These are phyloP conservation scores for Scutellaria barbata DNA, from an alignment of 257 asterid species.

Conservation along the genomic window DNA sequence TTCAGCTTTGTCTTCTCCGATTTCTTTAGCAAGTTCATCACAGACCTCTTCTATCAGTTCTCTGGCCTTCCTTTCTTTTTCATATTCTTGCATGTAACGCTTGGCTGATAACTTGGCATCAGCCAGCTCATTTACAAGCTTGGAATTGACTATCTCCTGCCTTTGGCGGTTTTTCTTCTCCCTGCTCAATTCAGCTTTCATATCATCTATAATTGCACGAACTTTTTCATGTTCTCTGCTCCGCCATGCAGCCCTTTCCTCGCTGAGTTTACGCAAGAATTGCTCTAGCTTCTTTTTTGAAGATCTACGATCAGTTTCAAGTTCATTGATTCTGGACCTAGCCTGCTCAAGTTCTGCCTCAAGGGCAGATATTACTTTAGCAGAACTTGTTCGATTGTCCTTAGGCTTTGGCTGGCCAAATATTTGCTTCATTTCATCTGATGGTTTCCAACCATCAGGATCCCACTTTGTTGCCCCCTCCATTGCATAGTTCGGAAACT, in stretches of 20 bases:
- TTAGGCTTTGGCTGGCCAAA: conserved; percentile 38
- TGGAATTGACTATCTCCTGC: conserved; percentile 61
- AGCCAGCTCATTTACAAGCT: conserved; percentile 59
- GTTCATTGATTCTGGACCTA: conserved; percentile 54
- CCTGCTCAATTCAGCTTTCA: conserved; percentile 52
- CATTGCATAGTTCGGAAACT: conserved; percentile 51
- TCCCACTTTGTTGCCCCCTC: conserved; percentile 80
- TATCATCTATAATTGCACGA: conserved; percentile 61
- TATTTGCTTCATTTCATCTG: conserved; percentile 41
- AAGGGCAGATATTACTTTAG: conserved; percentile 48
- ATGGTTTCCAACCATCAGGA: conserved; percentile 49
- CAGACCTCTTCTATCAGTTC: conserved; percentile 71
- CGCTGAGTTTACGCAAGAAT: conserved; percentile 62
- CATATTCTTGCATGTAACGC: conserved; percentile 60
- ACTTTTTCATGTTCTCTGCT: conserved; percentile 68
- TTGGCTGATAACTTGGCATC: conserved; percentile 56
- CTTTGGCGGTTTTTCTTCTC: conserved; percentile 66
- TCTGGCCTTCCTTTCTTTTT: conserved; percentile 61
- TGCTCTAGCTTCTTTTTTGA: conserved; percentile 71
- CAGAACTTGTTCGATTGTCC: conserved; percentile 34
- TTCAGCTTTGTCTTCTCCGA: conserved; percentile 68
- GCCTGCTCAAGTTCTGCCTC: conserved; percentile 67
- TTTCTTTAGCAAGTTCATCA: conserved; percentile 68
- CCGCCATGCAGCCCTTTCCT: conserved; percentile 67
- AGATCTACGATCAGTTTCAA: conserved; percentile 60